phyloP scores from a whole-genome alignment of 768 basidiomycete genomes.

The Myochromella boudieri region DNA sequence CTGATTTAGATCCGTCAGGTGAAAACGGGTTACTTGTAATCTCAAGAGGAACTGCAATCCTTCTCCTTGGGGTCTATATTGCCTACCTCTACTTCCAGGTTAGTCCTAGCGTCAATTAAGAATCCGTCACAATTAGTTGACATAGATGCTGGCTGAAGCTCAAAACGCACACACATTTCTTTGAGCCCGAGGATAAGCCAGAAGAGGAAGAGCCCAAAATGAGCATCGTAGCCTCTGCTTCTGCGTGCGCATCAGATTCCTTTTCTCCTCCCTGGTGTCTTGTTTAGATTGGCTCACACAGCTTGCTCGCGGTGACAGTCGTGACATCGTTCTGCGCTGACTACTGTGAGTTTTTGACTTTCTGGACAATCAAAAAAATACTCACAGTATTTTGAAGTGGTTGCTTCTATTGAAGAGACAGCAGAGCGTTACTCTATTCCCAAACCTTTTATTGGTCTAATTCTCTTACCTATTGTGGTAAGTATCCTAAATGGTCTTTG shows the following conservation, averaged over 20 bases:
- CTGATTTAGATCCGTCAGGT: constrained; percentile 25
- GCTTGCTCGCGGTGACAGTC: constrained; percentile 73
- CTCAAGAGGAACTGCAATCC: constrained; percentile 77
- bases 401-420: constrained; percentile 91
- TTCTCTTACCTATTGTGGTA: constrained; percentile 86
- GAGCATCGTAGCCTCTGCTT: constrained; percentile 66
- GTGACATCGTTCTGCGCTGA: constrained; percentile 90
- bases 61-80: constrained; percentile 72
- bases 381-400: constrained; percentile 46
- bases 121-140: neutral
- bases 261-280: neutral
- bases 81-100: constrained; percentile 79
- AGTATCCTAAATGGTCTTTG: constrained; percentile 21
- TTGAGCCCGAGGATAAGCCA: constrained; percentile 29
- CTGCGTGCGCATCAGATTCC: constrained; percentile 43
- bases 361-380: too few species aligned
- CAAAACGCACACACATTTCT: constrained; percentile 68
- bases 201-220: constrained; percentile 54
- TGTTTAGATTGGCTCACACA: constrained; percentile 21
- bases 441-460: constrained; percentile 82
- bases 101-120: constrained; percentile 13
- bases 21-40: constrained; percentile 64
- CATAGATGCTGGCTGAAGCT: constrained; percentile 42
- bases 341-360: constrained; percentile 53
- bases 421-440: constrained; percentile 79